Conservation (phyloP, 148 eudicot genomes). For the Polygonum maritimum region DNA sequence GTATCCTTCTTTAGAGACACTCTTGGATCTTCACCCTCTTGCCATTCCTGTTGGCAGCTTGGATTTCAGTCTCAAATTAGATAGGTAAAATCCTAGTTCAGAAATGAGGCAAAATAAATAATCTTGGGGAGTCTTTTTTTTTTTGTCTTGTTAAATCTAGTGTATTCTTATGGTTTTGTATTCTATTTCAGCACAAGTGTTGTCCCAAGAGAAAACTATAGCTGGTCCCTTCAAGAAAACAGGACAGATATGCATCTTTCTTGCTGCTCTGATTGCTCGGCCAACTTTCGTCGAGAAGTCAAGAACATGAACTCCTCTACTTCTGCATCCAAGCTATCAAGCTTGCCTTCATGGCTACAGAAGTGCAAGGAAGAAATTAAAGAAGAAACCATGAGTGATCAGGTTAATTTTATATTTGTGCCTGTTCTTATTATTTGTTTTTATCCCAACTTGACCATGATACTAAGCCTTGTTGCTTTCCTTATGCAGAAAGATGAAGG, state of each 20-base stretch:
- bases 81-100: slow-evolving; percentile 27
- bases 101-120: background rate
- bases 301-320: background rate
- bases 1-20: slow-evolving; percentile 59
- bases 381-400: slow-evolving; percentile 8
- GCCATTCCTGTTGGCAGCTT: slow-evolving; percentile 47
- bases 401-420: background rate
- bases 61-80: slow-evolving; percentile 58
- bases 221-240: slow-evolving; percentile 26
- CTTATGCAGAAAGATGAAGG: slow-evolving; percentile 35
- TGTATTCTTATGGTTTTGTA: background rate
- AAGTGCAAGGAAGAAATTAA: slow-evolving; percentile 50
- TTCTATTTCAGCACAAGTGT: slow-evolving; percentile 17
- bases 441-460: background rate
- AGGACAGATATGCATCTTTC: slow-evolving; percentile 35
- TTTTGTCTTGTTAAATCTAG: no score
- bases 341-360: slow-evolving; percentile 63
- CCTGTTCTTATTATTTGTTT: background rate
- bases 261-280: slow-evolving; percentile 53
- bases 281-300: slow-evolving; percentile 1
- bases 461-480: background rate
- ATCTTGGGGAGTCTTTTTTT: background rate
- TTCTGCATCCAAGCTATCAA: slow-evolving; percentile 21
- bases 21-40: slow-evolving; percentile 72
- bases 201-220: slow-evolving; percentile 24